Conservation (phyloP, 108 stramenopile species). For the Pseudonitzschia pungens region DNA sequence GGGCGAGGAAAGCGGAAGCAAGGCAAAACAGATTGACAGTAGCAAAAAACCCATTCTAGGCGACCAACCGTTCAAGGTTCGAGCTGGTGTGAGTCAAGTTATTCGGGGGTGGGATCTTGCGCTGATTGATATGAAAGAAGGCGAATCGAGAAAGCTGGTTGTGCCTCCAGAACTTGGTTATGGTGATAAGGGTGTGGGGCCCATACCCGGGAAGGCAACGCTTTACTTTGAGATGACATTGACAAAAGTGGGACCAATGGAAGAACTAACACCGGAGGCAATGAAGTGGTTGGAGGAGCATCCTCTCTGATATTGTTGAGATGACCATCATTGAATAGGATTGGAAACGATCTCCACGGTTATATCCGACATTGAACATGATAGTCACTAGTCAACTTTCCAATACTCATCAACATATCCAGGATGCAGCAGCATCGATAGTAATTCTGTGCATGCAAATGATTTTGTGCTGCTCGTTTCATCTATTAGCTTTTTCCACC, state of each 20-base stretch:
- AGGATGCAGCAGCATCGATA: neutral
- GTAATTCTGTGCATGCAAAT: neutral
- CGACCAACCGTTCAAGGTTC: conserved; percentile 40
- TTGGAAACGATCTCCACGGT: neutral
- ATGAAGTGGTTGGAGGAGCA: conserved; percentile 49
- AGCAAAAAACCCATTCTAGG: conserved; percentile 34
- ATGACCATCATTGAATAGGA: neutral
- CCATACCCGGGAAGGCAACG: conserved; percentile 62
- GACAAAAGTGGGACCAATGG: conserved; percentile 35
- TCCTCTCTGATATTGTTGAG: conserved; percentile 33
- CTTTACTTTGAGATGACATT: conserved; percentile 70
- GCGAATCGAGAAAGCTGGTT: conserved; percentile 52
- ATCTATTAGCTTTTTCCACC: neutral
- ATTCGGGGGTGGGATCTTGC: conserved; percentile 76
- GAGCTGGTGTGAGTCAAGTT: conserved; percentile 58
- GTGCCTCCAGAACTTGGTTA: conserved; percentile 79
- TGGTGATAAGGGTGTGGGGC: conserved; percentile 56
- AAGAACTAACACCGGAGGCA: conserved; percentile 33
- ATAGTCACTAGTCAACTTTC: neutral
- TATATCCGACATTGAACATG: neutral
- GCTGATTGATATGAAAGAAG: conserved; percentile 63
- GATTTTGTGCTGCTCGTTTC: neutral
- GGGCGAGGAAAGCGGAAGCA: conserved; percentile 26
- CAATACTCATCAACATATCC: neutral
- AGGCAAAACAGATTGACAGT: conserved; percentile 35